Evolutionary conservation across 805 yeast species (phyloP), one percentile per base, ranked within the genome.

Genomic region (Metschnikowia arizonensis): DNA sequence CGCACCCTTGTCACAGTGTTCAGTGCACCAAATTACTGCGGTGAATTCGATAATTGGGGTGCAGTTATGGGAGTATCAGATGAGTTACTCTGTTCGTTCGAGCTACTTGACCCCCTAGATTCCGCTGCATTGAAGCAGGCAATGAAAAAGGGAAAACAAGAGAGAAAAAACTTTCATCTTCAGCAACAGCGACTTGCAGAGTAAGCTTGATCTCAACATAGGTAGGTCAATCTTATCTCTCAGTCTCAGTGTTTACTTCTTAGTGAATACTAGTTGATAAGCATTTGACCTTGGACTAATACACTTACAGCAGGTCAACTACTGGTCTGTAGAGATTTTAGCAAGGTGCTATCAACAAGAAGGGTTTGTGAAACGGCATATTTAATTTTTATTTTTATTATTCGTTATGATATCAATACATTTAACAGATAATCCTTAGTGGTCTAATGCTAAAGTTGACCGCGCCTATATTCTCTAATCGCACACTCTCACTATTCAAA

Each of bases 51-150:
- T 62, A 88, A 88, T 58, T 88, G 96, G 96, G 97, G 96, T 19
- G 99, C 99, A 2, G 97, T 91, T 4, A 91, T 91, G 98, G 83
- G 95, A 56, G 98, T 91, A 12, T 80, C 88, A 51, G 97, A 91
- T 52, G 97, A 91, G 57, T 73, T 91, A 53, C 71, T 93, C 46
- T 91, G 99, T 65, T 84, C 93, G 50, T 91, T 91, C 65, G 99
- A 91, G 64, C 76, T 91, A 44, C 73, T 91, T 48, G 97, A 93
- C 66, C 99, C 99, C 7, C 73, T 93, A 56, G 98, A 91, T 66
- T 80, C 95, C 42, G 84, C 85, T 15, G 97, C 97, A 4, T 77
- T 93, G 66, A 90, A 91, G 61, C 96, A 87, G 63, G 93, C 88
- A 41, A 88, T 91, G 97, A 85, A 84, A 55, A 85, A 83, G 66